A percentile compares a stretch with the other conserved stretches of the same genome.
phyloP scores from a whole-genome alignment of 495 filamentous ascomycete genomes.

The Stereocaulon alpinum region DNA sequence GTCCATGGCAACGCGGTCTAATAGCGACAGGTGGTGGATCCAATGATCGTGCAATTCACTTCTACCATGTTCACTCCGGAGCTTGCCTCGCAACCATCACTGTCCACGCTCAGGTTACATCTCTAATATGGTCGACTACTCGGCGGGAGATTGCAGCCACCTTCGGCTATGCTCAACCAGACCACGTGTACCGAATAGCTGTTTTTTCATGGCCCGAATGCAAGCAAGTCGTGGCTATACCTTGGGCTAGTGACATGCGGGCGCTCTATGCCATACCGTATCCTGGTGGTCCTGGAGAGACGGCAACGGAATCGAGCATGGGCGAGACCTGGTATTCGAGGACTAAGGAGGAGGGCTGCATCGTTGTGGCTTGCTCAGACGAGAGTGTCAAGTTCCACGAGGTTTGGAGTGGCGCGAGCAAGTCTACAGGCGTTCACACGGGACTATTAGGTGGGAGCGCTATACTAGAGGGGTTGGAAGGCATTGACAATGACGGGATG shows the following conservation, averaged over 20 bases:
- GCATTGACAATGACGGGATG: conserved; percentile 64
- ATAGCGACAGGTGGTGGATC: conserved; percentile 87
- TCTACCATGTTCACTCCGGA: conserved; percentile 81
- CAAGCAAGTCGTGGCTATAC: conserved; percentile 75
- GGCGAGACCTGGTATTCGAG: conserved; percentile 45
- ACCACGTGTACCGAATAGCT: conserved; percentile 82
- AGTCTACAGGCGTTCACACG: conserved; percentile 41
- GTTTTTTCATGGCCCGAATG: conserved; percentile 96
- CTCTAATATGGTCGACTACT: conserved; percentile 79
- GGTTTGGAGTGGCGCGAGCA: conserved; percentile 65
- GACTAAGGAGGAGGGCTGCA: conserved; percentile 74
- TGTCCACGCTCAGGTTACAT: conserved; percentile 87
- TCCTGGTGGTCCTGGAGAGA: conserved; percentile 22
- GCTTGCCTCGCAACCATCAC: conserved; percentile 82
- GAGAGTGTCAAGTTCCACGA: conserved; percentile 95
- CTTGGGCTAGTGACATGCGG: conserved; percentile 69
- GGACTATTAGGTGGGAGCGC: conserved; percentile 76
- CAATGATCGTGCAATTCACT: conserved; percentile 92
- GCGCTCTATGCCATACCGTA: conserved; percentile 42
- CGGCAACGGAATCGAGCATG: conserved; percentile 30
- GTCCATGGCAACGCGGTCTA: conserved; percentile 82
- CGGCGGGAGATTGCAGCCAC: conserved; percentile 84
- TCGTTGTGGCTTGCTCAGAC: conserved; percentile 89
- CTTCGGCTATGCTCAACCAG: conserved; percentile 90
- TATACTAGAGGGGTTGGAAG: conserved; percentile 78